These are phyloP conservation scores for Aureobasidium sp. DNA, from an alignment of 2,329 filamentous ascomycete genomes.

Conservation along the genomic window DNA sequence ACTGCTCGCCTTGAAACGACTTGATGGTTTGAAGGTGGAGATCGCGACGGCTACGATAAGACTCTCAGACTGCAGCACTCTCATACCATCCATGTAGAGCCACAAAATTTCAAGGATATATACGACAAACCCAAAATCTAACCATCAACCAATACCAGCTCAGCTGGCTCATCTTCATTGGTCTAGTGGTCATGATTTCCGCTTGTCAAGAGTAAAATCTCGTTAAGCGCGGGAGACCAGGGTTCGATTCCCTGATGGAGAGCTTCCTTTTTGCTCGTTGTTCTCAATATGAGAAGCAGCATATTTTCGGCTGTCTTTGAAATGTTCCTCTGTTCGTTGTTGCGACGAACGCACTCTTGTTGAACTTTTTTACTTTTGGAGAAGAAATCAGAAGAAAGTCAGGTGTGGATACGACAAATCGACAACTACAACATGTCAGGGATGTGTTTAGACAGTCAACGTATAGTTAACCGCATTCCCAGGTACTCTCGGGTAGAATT, in stretches of 20 bases:
- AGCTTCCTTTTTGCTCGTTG: background rate
- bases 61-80: no score
- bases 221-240: slow-evolving; percentile 3
- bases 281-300: no score
- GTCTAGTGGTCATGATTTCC: slow-evolving; percentile 7
- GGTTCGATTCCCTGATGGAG: slow-evolving; percentile 6
- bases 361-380: no score
- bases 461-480: slow-evolving; percentile 44
- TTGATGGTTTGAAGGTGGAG: background rate
- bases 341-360: no score
- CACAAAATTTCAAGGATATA: no score
- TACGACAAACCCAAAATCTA: no score
- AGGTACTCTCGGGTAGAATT: slow-evolving; percentile 45
- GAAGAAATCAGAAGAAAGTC: no score
- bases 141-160: background rate
- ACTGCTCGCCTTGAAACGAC: background rate
- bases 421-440: no score
- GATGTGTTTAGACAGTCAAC: slow-evolving; percentile 31
- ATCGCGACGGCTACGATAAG: background rate
- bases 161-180: slow-evolving; percentile 1
- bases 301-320: no score
- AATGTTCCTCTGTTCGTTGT: background rate
- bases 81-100: no score
- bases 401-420: no score
- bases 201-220: background rate